Evolutionary conservation across 176 grass and related monocot species (phyloP).

Genomic region (Tillandsia fasciculata): DNA sequence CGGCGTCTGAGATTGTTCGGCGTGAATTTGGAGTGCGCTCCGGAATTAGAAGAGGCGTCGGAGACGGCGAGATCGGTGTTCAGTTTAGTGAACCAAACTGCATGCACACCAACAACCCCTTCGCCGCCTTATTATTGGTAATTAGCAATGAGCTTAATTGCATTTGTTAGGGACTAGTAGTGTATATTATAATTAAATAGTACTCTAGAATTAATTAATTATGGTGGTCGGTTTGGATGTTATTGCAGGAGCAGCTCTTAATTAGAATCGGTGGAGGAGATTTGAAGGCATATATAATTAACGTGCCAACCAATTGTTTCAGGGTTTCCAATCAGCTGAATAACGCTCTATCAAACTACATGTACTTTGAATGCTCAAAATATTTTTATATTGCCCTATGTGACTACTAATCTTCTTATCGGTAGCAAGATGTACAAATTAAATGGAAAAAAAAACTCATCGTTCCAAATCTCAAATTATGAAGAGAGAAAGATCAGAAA

Average conservation of each 20-base stretch:
- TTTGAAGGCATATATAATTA: too few species aligned
- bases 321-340: too few species aligned
- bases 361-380: too few species aligned
- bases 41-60: slow-evolving; percentile 36
- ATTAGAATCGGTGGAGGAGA: too few species aligned
- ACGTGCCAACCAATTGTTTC: too few species aligned
- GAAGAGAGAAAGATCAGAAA: slow-evolving; percentile 27
- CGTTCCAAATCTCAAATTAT: slow-evolving; percentile 22
- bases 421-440: too few species aligned
- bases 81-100: slow-evolving; percentile 32
- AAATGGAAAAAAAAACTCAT: slow-evolving; percentile 16
- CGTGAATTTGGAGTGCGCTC: slow-evolving; percentile 73
- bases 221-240: slow-evolving; percentile 4
- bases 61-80: slow-evolving; percentile 18
- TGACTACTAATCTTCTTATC: too few species aligned
- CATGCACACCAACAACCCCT: slow-evolving; percentile 30
- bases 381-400: too few species aligned
- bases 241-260: not conserved
- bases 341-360: too few species aligned
- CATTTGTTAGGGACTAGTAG: not conserved
- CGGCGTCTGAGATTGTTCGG: slow-evolving; percentile 63
- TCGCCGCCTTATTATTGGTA: slow-evolving; percentile 44
- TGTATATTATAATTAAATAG: not conserved
- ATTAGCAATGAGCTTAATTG: slow-evolving; percentile 16
- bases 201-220: not conserved